Evolutionary conservation across 306 rosid genomes (phyloP).

Genomic region (Vicia faba): DNA sequence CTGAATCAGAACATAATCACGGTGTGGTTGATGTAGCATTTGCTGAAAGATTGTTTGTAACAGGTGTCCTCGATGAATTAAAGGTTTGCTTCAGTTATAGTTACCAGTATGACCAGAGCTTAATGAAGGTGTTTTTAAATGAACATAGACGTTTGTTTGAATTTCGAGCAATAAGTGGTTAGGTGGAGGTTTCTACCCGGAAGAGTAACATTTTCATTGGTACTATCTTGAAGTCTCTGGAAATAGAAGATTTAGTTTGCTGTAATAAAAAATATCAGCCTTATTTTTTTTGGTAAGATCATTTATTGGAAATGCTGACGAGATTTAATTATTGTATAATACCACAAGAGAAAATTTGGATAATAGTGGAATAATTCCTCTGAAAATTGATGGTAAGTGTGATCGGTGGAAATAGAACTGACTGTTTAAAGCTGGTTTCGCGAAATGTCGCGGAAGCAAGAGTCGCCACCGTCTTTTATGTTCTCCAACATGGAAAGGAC

Average conservation of each 20-base stretch:
- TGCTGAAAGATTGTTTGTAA: constrained; percentile 70
- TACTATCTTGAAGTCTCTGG: constrained; percentile 89
- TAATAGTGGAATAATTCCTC: constrained; percentile 40
- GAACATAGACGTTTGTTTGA: constrained; percentile 79
- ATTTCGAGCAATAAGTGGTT: constrained; percentile 97
- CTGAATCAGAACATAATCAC: constrained; percentile 52
- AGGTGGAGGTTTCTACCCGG: constrained; percentile 86
- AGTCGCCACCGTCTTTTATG: no score
- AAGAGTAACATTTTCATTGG: constrained; percentile 77
- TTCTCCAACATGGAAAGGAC: no score
- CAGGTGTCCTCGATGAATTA: constrained; percentile 93
- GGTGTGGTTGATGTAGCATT: constrained; percentile 43
- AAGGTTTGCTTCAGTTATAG: constrained; percentile 83
- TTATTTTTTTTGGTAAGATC: constrained; percentile 91
- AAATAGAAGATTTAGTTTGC: constrained; percentile 89
- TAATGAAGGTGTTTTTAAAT: constrained; percentile 74
- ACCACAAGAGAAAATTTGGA: constrained; percentile 44
- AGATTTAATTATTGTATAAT: constrained; percentile 46
- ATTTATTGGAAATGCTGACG: constrained; percentile 59
- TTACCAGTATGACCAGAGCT: constrained; percentile 66
- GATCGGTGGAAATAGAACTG: no score
- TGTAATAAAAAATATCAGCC: constrained; percentile 51
- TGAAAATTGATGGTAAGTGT: constrained; percentile 76
- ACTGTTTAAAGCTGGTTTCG: no score
- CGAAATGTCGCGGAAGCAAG: no score